phyloP scores from a whole-genome alignment of 176 grass and related monocot genomes.

The Olyra latifolia region DNA sequence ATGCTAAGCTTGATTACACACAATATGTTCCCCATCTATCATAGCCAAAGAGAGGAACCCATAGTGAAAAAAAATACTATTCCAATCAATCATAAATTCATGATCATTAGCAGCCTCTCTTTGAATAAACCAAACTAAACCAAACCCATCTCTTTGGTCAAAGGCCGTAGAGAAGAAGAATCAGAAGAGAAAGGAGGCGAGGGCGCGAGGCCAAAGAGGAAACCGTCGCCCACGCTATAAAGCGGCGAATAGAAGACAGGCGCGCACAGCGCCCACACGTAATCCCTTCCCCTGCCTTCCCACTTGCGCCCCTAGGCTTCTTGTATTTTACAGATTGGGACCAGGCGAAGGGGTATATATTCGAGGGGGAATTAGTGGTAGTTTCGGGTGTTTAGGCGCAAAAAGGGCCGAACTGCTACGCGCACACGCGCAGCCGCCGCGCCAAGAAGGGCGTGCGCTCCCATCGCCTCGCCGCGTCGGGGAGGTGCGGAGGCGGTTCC shows the following conservation, averaged over 20 bases:
- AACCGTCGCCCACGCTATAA: constrained; percentile 20
- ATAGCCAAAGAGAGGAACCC: neutral
- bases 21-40: too few species aligned
- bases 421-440: constrained; percentile 38
- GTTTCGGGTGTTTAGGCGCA: neutral
- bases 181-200: neutral
- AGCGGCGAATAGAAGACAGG: neutral
- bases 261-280: constrained; percentile 25
- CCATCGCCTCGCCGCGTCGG: constrained; percentile 35
- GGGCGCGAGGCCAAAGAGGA: constrained; percentile 16
- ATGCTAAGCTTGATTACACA: too few species aligned
- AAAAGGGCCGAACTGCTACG: constrained; percentile 39
- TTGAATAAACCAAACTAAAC: constrained; percentile 9
- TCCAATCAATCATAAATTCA: neutral
- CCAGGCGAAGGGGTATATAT: neutral
- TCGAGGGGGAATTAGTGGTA: neutral
- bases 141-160: constrained; percentile 41
- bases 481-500: neutral
- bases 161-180: constrained; percentile 29
- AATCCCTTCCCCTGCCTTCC: constrained; percentile 17
- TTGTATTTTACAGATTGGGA: neutral
- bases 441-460: neutral
- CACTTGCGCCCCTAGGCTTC: neutral
- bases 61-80: neutral
- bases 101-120: neutral